Evolutionary conservation across 1,284 basidiomycete species (phyloP).

Genomic region (Papiliotrema flavescens): DNA sequence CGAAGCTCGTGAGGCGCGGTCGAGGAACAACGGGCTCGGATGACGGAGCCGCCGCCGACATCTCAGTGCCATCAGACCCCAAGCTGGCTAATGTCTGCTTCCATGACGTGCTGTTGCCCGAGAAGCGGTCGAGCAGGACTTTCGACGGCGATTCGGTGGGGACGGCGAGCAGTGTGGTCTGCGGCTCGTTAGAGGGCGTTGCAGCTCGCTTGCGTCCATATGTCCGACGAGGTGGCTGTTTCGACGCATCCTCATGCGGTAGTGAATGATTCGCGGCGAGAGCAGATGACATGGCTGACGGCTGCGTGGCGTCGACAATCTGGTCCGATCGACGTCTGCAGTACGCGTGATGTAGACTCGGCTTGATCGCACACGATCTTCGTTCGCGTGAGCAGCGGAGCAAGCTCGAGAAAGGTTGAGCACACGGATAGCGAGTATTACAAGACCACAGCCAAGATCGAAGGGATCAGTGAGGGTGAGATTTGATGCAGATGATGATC

Average conservation of each 20-base stretch:
- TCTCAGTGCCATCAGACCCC: slow-evolving; percentile 8
- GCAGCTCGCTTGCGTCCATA: slow-evolving; percentile 7
- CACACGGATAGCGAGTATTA: no score
- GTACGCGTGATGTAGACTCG: neutral
- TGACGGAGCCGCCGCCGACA: neutral
- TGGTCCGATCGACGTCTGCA: neutral
- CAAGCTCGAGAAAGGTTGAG: no score
- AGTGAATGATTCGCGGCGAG: neutral
- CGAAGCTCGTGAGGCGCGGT: neutral
- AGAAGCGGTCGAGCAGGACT: slow-evolving; percentile 21
- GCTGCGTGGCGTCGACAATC: neutral
- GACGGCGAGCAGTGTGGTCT: slow-evolving; percentile 1
- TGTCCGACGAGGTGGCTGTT: slow-evolving; percentile 16
- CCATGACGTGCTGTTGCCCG: slow-evolving; percentile 11
- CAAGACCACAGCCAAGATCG: no score
- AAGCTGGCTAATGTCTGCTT: slow-evolving; percentile 9
- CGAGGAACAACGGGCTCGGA: neutral
- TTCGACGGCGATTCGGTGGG: slow-evolving; percentile 19
- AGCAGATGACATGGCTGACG: neutral
- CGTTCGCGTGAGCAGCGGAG: no score
- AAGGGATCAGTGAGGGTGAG: no score
- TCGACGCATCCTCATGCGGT: neutral
- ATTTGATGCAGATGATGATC: no score
- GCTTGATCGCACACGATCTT: no score
- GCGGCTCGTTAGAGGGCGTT: slow-evolving; percentile 6